A percentile compares a stretch with the other conserved stretches of the same genome.
These are phyloP conservation scores for Paraconiothyrium sp. DNA, from an alignment of 2,329 filamentous ascomycete species.

Conservation along the genomic window DNA sequence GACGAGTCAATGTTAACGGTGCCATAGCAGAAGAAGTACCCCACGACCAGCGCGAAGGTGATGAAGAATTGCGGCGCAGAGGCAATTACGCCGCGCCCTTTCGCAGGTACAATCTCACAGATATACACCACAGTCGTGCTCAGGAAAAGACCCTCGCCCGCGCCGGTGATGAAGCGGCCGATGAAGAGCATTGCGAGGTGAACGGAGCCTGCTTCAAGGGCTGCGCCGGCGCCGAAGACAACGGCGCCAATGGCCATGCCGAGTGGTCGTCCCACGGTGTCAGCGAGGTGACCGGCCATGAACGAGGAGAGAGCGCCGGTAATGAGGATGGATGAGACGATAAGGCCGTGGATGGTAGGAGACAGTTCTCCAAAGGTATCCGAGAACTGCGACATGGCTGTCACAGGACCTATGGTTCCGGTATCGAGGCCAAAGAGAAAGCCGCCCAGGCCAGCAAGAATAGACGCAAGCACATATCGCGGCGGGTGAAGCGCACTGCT, in stretches of 20 bases:
- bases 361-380: constrained; percentile 61
- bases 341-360: constrained; percentile 64
- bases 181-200: constrained; percentile 63
- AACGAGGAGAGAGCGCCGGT: constrained; percentile 64
- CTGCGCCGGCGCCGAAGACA: constrained; percentile 64
- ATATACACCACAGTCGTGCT: constrained; percentile 67
- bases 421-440: constrained; percentile 54
- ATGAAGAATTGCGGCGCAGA: constrained; percentile 64
- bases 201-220: constrained; percentile 61
- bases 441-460: constrained; percentile 32
- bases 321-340: constrained; percentile 68
- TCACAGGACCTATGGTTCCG: constrained; percentile 68
- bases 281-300: constrained; percentile 66
- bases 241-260: constrained; percentile 61
- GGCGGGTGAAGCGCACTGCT: constrained; percentile 15
- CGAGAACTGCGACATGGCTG: constrained; percentile 64
- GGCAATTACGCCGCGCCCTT: constrained; percentile 60
- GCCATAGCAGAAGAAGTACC: constrained; percentile 70
- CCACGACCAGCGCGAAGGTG: constrained; percentile 61
- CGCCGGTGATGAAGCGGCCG: constrained; percentile 65
- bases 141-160: constrained; percentile 67
- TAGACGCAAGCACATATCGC: constrained; percentile 29
- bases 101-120: constrained; percentile 67
- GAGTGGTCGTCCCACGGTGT: constrained; percentile 61
- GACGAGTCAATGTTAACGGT: constrained; percentile 56